phyloP scores from a whole-genome alignment of 2,329 filamentous ascomycete genomes.

The Cladosporium velox region DNA sequence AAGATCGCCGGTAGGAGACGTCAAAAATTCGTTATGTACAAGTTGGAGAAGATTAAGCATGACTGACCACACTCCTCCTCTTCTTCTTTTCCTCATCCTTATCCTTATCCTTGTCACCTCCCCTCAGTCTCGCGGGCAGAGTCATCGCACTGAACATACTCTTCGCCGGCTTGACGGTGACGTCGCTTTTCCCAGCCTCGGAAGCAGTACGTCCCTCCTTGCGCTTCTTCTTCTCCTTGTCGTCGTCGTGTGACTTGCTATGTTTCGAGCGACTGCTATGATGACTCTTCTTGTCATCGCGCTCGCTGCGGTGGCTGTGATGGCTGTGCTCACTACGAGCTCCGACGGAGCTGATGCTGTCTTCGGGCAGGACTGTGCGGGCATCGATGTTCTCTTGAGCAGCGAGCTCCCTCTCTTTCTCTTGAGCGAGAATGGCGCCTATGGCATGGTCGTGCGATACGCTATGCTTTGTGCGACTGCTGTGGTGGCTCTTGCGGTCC shows the following conservation, averaged over 20 bases:
- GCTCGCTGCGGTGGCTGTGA: slow-evolving; percentile 11
- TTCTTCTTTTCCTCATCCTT: slow-evolving; percentile 39
- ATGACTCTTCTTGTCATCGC: slow-evolving; percentile 5
- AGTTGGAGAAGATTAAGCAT: slow-evolving; percentile 15
- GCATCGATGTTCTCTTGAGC: slow-evolving; percentile 14
- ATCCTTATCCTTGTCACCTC: slow-evolving; percentile 7
- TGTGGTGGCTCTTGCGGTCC: slow-evolving; percentile 1
- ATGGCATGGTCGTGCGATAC: slow-evolving; percentile 21
- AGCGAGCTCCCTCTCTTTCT: slow-evolving; percentile 23
- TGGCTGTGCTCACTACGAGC: slow-evolving; percentile 13
- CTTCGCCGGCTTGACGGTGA: slow-evolving; percentile 31
- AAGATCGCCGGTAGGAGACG: neutral
- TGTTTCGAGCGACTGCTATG: slow-evolving; percentile 17
- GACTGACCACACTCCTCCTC: slow-evolving; percentile 40
- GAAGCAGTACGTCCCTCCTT: slow-evolving; percentile 23
- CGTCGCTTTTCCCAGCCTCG: slow-evolving; percentile 29
- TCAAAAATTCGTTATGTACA: slow-evolving; percentile 7
- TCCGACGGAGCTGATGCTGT: slow-evolving; percentile 20
- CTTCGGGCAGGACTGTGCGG: slow-evolving; percentile 12
- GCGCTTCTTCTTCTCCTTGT: slow-evolving; percentile 26
- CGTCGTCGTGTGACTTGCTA: slow-evolving; percentile 21
- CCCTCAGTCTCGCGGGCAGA: slow-evolving; percentile 32
- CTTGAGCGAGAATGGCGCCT: neutral
- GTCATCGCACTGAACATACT: slow-evolving; percentile 37
- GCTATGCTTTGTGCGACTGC: slow-evolving; percentile 14